Conservation (phyloP, 2,329 filamentous ascomycete species). For the Pezicula radicicola region DNA sequence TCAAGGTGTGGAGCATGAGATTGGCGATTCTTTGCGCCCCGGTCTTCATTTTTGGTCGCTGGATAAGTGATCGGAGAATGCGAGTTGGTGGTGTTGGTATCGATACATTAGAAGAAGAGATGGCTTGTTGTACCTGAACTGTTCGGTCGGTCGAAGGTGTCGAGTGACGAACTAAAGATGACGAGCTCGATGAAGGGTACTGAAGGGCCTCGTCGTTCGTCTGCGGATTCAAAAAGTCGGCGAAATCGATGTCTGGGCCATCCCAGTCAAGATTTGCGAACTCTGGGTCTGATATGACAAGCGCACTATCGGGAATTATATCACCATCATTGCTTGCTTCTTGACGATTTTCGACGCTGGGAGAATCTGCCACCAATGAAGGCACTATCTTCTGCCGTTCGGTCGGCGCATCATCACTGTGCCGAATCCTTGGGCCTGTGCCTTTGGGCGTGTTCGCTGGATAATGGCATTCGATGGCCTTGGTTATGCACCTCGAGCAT, state of each 20-base stretch:
- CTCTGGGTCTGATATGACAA: conserved; percentile 12
- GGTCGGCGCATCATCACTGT: conserved; percentile 6
- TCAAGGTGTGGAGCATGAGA: conserved; percentile 37
- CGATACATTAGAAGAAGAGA: conserved; percentile 11
- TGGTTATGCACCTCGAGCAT: conserved; percentile 36
- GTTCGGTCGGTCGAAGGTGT: conserved; percentile 8
- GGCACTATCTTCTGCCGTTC: neutral
- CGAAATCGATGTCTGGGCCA: conserved; percentile 17
- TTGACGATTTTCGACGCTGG: conserved; percentile 5
- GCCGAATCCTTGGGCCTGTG: conserved; percentile 5
- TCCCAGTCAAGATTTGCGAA: conserved; percentile 18
- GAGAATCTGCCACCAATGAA: conserved; percentile 5
- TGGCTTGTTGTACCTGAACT: conserved; percentile 10
- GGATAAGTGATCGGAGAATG: conserved; percentile 24
- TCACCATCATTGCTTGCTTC: conserved; percentile 11
- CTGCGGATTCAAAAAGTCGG: conserved; percentile 15
- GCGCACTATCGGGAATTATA: conserved; percentile 9
- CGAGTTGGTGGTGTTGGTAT: conserved; percentile 23
- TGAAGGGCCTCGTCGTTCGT: conserved; percentile 11
- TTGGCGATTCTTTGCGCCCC: conserved; percentile 31
- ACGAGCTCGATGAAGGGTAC: conserved; percentile 7
- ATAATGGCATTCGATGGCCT: conserved; percentile 34
- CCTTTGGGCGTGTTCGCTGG: conserved; percentile 16
- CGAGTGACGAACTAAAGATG: conserved; percentile 14
- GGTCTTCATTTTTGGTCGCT: conserved; percentile 19